Evolutionary conservation across 306 rosid species (phyloP), one percentile per base, ranked within the genome.

Genomic region (Vicia sativa): DNA sequence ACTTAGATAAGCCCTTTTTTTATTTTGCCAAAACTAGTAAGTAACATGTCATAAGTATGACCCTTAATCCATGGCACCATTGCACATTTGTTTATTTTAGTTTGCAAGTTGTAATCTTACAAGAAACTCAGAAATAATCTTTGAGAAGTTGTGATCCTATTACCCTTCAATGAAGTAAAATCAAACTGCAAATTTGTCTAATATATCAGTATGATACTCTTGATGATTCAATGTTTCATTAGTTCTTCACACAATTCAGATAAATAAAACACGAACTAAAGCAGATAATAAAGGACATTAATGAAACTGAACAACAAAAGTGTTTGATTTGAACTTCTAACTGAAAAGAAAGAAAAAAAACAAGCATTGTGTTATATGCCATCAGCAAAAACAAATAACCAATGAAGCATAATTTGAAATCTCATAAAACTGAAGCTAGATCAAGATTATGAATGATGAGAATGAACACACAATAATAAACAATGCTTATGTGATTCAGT

Each of bases 401-500:
- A 41, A 49, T 16, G 39, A 41, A 41, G 56, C 29, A n/a, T 44
- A 48, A 70, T 38, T 64, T 70, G 65, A 46, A 65, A 57, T 56
- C 71, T 10, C 50, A 13, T 73, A 56, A 61, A 54, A 74, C 58
- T 71, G 74, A 74, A 64, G 72, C 74, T 72, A 46, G 34, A 29
- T 77, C 68, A 38, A 70, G 37, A 45, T 65, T 78, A 82, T 60
- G 74, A 73, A 52, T 39, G n/a, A 67, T 13, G 46, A 34, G 56
- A 29, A 50, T 64, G 11, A 4, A 18, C 65, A 61, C 9, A 29
- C 35, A 39, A 60, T 14, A 34, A 31, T 62, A 19, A 59, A 58
- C 43, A 67, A 58, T 53, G 68, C 63, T 74, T 52, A 5, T 52
- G 14, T 21, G 34, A 52, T 21, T 21, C 31, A 21, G 14, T 10